Conservation (phyloP, 352 stramenopile species). For the Phytophthora multivora region DNA sequence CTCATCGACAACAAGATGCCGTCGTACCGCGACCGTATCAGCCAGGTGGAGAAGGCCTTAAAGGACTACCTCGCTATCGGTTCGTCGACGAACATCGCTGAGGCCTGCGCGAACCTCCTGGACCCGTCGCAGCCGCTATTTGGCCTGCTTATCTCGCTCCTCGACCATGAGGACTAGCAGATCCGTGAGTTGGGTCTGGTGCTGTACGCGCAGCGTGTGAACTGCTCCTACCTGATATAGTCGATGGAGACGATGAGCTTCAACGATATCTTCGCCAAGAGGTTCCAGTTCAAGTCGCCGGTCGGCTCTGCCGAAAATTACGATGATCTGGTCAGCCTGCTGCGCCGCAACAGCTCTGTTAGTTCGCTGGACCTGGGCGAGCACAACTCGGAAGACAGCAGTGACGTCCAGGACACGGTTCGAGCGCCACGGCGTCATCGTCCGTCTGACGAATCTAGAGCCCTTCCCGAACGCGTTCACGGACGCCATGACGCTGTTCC, state of each 20-base stretch:
- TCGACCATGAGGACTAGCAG: slow-evolving; percentile 68
- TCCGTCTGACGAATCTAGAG: slow-evolving; percentile 87
- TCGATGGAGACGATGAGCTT: slow-evolving; percentile 79
- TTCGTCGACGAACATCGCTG: slow-evolving; percentile 50
- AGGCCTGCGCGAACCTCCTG: slow-evolving; percentile 63
- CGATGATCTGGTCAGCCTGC: slow-evolving; percentile 75
- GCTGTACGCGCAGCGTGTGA: slow-evolving; percentile 85
- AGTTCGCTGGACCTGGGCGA: slow-evolving; percentile 39
- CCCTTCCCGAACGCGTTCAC: slow-evolving; percentile 72
- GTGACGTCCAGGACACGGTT: slow-evolving; percentile 46
- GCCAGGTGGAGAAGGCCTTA: slow-evolving; percentile 77
- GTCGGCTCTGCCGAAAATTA: slow-evolving; percentile 81
- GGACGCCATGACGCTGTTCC: slow-evolving; percentile 75
- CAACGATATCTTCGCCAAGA: slow-evolving; percentile 78
- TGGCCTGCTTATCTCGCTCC: slow-evolving; percentile 80
- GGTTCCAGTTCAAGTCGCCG: slow-evolving; percentile 87
- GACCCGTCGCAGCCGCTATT: slow-evolving; percentile 88
- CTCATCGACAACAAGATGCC: slow-evolving; percentile 97
- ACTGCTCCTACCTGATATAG: slow-evolving; percentile 86
- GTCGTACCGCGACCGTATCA: slow-evolving; percentile 92
- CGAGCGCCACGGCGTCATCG: slow-evolving; percentile 83
- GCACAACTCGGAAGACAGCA: slow-evolving; percentile 43
- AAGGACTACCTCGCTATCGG: slow-evolving; percentile 68
- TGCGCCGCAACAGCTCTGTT: slow-evolving; percentile 68
- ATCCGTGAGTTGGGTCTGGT: slow-evolving; percentile 81